Evolutionary conservation across 805 yeast species (phyloP), one percentile per base, ranked within the genome.

Genomic region (Diddensiella caesifluorescens): DNA sequence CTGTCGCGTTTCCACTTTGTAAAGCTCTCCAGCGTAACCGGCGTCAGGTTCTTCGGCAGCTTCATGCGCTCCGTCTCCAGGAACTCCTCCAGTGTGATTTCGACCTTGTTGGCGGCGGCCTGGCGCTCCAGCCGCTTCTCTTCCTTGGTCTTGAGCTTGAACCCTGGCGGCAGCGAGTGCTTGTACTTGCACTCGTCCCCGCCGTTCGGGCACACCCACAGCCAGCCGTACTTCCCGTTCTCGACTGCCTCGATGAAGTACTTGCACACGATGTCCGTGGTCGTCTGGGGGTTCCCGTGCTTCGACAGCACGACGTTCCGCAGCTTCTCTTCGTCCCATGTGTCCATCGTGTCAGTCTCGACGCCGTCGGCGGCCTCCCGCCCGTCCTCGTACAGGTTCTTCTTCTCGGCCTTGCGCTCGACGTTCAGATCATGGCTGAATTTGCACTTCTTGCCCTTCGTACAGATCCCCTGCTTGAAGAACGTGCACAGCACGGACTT

Each of bases 221-320:
- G 89, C 98, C 98, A 92, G 59, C 98, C 98, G 61, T 92, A 92
- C 61, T 90, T 90, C 45, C 90, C 92, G 59, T 88, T 87, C 61
- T 92, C 99, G 44, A 92, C 97, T 0, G 98, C 97, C 46, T 88
- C 95, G 51, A 92, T 85, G 68, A 92, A 94, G 64, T 64, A 78
- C 63, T 89, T 92, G 75, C 99, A 92, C 37, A 92, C 85, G 52
- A 76, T 92, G 51, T 90, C 97, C 0, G 99, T 92, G 10, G 97
- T 88, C 7, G 96, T 87, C 62, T 79, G 79, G 42, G 82, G 88
- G 62, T 92, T 92, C 39, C 98, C 97, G 56, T 89, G 97, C 67
- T 92, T 92, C 41, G 96, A 87, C 50, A 74, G 44, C 56, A 92
- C 82, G 48, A 92, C 97, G 26, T 72, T 73, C 60, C 94, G 76